Evolutionary conservation across 306 rosid species (phyloP), one percentile per base, ranked within the genome.

Genomic region (Cajanus cajan): DNA sequence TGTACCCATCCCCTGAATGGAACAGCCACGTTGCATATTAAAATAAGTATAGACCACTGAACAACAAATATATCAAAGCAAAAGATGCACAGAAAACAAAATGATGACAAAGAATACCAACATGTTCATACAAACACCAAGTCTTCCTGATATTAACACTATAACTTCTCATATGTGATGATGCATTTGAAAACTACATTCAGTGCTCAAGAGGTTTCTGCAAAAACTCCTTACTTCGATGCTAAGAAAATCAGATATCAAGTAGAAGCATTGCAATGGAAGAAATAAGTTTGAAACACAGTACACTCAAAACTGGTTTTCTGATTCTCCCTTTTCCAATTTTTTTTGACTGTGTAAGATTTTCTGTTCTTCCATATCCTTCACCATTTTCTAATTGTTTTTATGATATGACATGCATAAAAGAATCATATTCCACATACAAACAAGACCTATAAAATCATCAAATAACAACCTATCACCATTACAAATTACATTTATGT

Each of bases 1-100:
- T 37, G 92, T 91, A 76, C 98, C 84, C 98, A 96, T 96, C 54
- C 99, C 99, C 99, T 96, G 90, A 57, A 85, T 31, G 81, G 84
- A 82, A 68, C 39, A 76, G 52, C 50, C 67, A 78, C 21, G 43
- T 44, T 55, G 72, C 6, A 4, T 13, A 66, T 76, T 68, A 72
- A 55, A 82, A 84, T 61, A 80, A 51, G 51, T 70, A 58, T 67
- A 67, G 69, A 59, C 14, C 8, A 74, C 54, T 24, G 22, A 44
- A 43, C 18, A 63, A 14, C 50, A 73, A 71, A 70, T 28, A 68
- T 31, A 31, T 52, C 63, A 70, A 80, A 45, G 77, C 31, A 61
- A 72, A 51, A 4, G 28, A 22, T 18, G 45, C 75, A 76, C 24
- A 19, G 6, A 47, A 67, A 48, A 47, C 62, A 28, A 77, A 78